Evolutionary conservation across 441 rosid genomes (phyloP), one percentile per base, ranked within the genome.

Genomic region (Euphorbia celastroides): DNA sequence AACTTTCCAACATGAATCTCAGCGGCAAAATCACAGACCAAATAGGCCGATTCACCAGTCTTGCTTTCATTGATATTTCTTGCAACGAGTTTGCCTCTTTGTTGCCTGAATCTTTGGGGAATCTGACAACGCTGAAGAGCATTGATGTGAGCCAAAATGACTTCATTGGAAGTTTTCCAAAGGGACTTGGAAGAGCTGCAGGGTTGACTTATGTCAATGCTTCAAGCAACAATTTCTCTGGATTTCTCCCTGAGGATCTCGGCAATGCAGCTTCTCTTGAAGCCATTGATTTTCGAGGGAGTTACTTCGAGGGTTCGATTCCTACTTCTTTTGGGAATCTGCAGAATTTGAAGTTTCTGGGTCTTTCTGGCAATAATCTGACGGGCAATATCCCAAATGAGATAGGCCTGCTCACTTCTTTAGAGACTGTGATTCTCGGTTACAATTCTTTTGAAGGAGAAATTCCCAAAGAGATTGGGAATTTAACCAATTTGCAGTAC

Each of bases 341-440:
- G 79, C 86, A 83, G 71, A 89, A 82, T 77, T 65, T 93, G 70
- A 84, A 79, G 80, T 93, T 83, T 75, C 86, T 93, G 13, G 98
- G 97, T 65, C 86, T 93, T 36, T 88, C 95, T 0, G 97, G 96
- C 60, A 93, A 93, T 67, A 90, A 89, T 74, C 87, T 93, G 66
- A 85, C 95, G 1, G 97, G 95, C 17, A 71, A 64, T 34, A 79
- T 93, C 59, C 97, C 98, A 0, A 74, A 36, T 20, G 86, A 86
- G 79, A 78, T 93, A 0, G 95, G 97, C 9, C 88, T 85, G 73
- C 87, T 90, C 31, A 68, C 83, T 41, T 90, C 87, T 31, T 74
- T 90, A 48, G 95, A 93, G 82, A 90, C 64, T 30, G 72, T 90
- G n/a, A 86, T 90, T 71, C 81, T 93, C 23, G 98, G 97, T 3